Percentiles rank a stretch among this genome's conserved stretches.
phyloP scores from a whole-genome alignment of 23 red algal species.

The Chondrus crispus region DNA sequence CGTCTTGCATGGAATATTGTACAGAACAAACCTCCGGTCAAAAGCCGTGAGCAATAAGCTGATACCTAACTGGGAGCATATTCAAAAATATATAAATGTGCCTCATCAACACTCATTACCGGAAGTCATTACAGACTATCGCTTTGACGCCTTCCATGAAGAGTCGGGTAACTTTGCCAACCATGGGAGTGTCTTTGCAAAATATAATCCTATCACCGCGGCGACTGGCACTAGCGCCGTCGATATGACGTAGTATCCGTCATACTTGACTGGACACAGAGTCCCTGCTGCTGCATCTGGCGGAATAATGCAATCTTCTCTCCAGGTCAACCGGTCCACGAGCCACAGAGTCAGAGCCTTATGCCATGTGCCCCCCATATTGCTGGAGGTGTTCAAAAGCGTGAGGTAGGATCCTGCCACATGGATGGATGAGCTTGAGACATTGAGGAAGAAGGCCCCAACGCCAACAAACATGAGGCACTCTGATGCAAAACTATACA shows the following conservation, averaged over 20 bases:
- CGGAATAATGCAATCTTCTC: slow-evolving; percentile 1
- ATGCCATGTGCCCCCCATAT: slow-evolving; percentile 96
- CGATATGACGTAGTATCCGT: slow-evolving; percentile 54
- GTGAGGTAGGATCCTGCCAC: slow-evolving; percentile 94
- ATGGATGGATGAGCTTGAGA: slow-evolving; percentile 57
- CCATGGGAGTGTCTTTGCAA: background rate
- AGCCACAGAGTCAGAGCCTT: slow-evolving; percentile 70
- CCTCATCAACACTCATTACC: too few species aligned
- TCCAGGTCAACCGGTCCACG: slow-evolving; percentile 67
- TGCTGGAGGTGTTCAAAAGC: slow-evolving; percentile 86
- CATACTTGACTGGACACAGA: slow-evolving; percentile 13
- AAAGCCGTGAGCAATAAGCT: too few species aligned
- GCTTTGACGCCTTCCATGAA: slow-evolving; percentile 45
- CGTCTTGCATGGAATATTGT: too few species aligned
- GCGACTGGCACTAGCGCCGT: slow-evolving; percentile 29
- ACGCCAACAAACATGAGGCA: slow-evolving; percentile 94
- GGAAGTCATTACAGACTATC: too few species aligned
- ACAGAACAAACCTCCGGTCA: too few species aligned
- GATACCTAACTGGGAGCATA: too few species aligned
- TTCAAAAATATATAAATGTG: too few species aligned
- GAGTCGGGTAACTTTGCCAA: slow-evolving; percentile 20
- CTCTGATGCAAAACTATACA: slow-evolving; percentile 80
- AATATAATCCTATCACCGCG: background rate
- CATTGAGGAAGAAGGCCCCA: slow-evolving; percentile 86
- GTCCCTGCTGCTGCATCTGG: background rate